A percentile compares a stretch with the other conserved stretches of the same genome.
phyloP scores from a whole-genome alignment of 768 basidiomycete genomes.

The Antrodiella citrinella region DNA sequence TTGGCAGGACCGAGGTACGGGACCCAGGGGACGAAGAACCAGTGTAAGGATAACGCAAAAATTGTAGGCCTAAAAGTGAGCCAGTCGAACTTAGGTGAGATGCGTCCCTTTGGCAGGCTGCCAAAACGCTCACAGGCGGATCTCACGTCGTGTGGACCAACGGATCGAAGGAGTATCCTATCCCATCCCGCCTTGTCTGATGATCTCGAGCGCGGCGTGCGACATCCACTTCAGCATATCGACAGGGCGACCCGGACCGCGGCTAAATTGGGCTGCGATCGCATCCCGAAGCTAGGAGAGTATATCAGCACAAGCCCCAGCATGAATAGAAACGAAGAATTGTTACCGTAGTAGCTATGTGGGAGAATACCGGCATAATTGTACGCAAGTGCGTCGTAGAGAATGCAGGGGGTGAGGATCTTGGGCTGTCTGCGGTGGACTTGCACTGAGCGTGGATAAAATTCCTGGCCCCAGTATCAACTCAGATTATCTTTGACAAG shows the following conservation, averaged over 20 bases:
- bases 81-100: too few species aligned
- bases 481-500: neutral
- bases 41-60: neutral
- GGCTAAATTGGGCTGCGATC: conserved; percentile 9
- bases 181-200: conserved; percentile 19
- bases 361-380: neutral
- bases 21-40: neutral
- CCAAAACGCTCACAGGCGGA: conserved; percentile 1
- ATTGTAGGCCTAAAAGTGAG: neutral
- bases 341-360: neutral
- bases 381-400: neutral
- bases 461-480: neutral
- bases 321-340: too few species aligned
- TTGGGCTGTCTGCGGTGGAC: neutral
- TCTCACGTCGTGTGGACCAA: conserved; percentile 14
- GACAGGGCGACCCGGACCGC: conserved; percentile 10
- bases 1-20: neutral
- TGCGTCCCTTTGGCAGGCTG: too few species aligned
- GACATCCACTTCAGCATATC: conserved; percentile 21
- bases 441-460: neutral
- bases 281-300: conserved; percentile 11
- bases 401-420: conserved; percentile 2
- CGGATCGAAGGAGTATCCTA: conserved; percentile 21
- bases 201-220: conserved; percentile 18
- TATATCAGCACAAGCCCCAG: neutral